Base-by-base conservation (phyloP, 2,329 filamentous ascomycete species). In the Zasmidium citrigriseum region DNA sequence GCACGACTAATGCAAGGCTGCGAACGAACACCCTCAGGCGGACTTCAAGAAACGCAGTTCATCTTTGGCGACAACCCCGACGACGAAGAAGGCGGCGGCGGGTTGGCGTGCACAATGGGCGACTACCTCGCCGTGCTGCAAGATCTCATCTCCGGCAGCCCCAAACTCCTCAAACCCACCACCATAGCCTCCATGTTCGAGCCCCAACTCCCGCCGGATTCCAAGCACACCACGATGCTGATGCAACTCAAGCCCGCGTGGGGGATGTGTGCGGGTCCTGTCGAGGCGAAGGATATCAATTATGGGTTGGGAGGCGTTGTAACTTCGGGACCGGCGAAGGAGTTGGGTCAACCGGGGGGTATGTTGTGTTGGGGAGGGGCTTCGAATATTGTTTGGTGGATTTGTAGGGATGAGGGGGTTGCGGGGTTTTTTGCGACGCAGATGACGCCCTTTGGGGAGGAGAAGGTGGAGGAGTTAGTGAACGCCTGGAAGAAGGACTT, bases 61-160 rank as follows among this genome's bases (percentile, higher is more conserved):
- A 16, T 29, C 7, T 46, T 46, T 9, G 52, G 55, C 9, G 46
- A 58, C 23, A 54, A 56, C 14, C 34, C 52, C 25, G 22, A 61
- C 12, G 51, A 55, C 27, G 47, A 64, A 51, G 34, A 54, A 57
- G 34, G 52, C 55, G 23, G 62, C 44, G 24, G 21, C 23, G 44
- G 56, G 23, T 21, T 61, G 44, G 18, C 41, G 34, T 20, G 27
- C 7, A 48, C 58, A 14, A 29, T 50, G 25, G 55, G 41, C 21
- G 74, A 79, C 20, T 83, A 77, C 56, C 58, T 77, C 54, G 75
- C 75, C 25, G 66, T 83, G 3, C 62, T 81, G 1, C 70, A 68
- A 2, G 81, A 80, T 0, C 66, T 84, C 1, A 70, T 82, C 0
- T 64, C 67, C 2, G 75, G 82, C 41, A 78, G 82, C 41, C 78